Percentiles rank a stretch among this genome's conserved stretches.
Evolutionary conservation across 2,329 filamentous ascomycete species (phyloP).

Genomic region (Teratosphaeriaceae sp.): DNA sequence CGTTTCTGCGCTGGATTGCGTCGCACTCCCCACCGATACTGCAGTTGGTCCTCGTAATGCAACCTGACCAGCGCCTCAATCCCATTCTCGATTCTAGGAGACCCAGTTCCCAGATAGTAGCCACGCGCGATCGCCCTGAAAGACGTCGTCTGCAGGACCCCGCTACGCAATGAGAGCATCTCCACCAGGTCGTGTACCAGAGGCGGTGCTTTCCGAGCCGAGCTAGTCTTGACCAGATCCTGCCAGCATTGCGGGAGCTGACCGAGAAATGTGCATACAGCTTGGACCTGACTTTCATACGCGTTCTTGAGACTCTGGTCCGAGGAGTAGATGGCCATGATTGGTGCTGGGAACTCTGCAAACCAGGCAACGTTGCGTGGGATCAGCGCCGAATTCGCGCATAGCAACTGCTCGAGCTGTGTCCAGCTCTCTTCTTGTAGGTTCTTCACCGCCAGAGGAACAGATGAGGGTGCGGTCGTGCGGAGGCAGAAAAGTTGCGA

Average conservation of each 20-base stretch:
- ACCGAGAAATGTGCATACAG: slow-evolving; percentile 17
- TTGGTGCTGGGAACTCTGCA: slow-evolving; percentile 43
- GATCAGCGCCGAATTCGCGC: slow-evolving; percentile 39
- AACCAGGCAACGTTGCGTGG: slow-evolving; percentile 39
- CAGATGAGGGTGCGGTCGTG: slow-evolving; percentile 31
- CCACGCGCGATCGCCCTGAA: slow-evolving; percentile 46
- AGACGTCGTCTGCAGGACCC: slow-evolving; percentile 47
- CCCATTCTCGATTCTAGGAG: neutral
- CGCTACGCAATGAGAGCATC: slow-evolving; percentile 45
- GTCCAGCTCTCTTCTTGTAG: slow-evolving; percentile 25
- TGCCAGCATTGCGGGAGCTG: slow-evolving; percentile 19
- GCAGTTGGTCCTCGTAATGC: slow-evolving; percentile 2
- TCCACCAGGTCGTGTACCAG: slow-evolving; percentile 50
- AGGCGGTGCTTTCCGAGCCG: slow-evolving; percentile 43
- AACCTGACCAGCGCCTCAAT: slow-evolving; percentile 6
- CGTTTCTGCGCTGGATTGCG: neutral
- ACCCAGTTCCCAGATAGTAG: neutral
- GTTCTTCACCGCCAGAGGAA: slow-evolving; percentile 35
- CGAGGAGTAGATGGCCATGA: slow-evolving; percentile 32
- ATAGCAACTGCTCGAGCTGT: slow-evolving; percentile 40
- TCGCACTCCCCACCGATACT: neutral
- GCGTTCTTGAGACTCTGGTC: slow-evolving; percentile 30
- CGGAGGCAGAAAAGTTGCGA: slow-evolving; percentile 61
- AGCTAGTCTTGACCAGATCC: slow-evolving; percentile 15
- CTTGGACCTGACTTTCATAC: slow-evolving; percentile 25